Evolutionary conservation across 768 basidiomycete genomes (phyloP).

Genomic region (Lenzites betulinus): DNA sequence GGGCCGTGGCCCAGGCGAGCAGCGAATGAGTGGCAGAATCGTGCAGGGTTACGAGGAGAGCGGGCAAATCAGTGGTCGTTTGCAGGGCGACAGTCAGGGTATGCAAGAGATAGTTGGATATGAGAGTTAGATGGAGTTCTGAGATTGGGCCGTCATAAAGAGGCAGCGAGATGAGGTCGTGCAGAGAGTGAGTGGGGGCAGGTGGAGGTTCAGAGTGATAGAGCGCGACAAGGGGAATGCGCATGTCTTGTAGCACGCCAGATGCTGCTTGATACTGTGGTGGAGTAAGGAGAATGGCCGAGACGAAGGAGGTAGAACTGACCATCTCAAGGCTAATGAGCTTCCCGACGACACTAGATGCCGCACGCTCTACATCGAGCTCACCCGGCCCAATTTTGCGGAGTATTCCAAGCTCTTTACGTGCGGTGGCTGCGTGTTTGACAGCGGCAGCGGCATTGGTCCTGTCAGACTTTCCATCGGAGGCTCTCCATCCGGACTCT

Average conservation of each 20-base stretch:
- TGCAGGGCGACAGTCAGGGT: conserved; percentile 47
- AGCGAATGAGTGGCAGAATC: conserved; percentile 38
- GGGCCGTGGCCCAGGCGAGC: conserved; percentile 53
- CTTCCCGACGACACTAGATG: conserved; percentile 66
- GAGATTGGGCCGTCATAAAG: conserved; percentile 36
- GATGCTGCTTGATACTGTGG: conserved; percentile 56
- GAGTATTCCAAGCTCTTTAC: conserved; percentile 48
- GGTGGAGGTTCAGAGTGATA: conserved; percentile 10
- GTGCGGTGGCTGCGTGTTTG: conserved; percentile 41
- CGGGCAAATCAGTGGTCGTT: conserved; percentile 17
- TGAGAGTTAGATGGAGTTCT: conserved; percentile 47
- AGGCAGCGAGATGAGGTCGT: conserved; percentile 47
- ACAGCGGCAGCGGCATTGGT: conserved; percentile 35
- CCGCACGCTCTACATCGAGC: conserved; percentile 74
- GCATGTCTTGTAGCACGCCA: conserved; percentile 47
- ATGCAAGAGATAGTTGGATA: conserved; percentile 62
- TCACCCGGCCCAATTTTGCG: conserved; percentile 47
- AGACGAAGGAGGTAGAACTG: conserved; percentile 32
- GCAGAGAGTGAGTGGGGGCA: not conserved
- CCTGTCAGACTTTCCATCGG: conserved; percentile 28
- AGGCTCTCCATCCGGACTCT: conserved; percentile 62
- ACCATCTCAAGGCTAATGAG: conserved; percentile 72
- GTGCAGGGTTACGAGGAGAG: conserved; percentile 37
- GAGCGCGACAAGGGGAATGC: conserved; percentile 43
- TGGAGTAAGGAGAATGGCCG: not conserved